These are phyloP conservation scores for Backusella australiensis DNA, from an alignment of 192 early-diverging fungal species.

Conservation along the genomic window DNA sequence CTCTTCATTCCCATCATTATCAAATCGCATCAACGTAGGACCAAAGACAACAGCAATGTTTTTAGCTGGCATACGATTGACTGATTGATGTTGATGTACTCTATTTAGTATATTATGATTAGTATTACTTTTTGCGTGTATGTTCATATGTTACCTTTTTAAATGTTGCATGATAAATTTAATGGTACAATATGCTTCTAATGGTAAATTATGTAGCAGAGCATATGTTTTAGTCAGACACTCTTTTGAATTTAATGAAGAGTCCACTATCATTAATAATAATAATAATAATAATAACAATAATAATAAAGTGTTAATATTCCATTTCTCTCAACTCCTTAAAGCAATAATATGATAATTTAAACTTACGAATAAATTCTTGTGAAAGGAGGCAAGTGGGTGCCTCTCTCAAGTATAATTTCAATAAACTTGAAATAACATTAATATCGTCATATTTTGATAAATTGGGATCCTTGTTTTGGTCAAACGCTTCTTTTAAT, in stretches of 20 bases:
- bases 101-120: not conserved
- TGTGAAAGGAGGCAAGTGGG: slow-evolving; percentile 63
- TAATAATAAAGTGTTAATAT: not conserved
- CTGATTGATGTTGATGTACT: slow-evolving; percentile 9
- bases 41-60: slow-evolving; percentile 95
- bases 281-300: not conserved
- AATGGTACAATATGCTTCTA: slow-evolving; percentile 56
- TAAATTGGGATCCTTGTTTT: slow-evolving; percentile 46
- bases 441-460: slow-evolving; percentile 61
- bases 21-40: slow-evolving; percentile 74
- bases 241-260: not conserved
- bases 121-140: not conserved
- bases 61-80: slow-evolving; percentile 88
- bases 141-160: slow-evolving; percentile 34
- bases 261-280: not conserved
- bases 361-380: slow-evolving; percentile 8
- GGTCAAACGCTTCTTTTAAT: slow-evolving; percentile 59
- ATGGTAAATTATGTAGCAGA: slow-evolving; percentile 49
- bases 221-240: not conserved
- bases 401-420: slow-evolving; percentile 72
- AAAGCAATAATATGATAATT: not conserved
- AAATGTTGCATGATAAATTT: slow-evolving; percentile 65
- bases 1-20: slow-evolving; percentile 56
- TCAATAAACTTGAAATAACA: slow-evolving; percentile 69
- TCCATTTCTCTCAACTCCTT: not conserved